phyloP scores from a whole-genome alignment of 371 early-diverging fungal genomes.

The Circinella umbellata region DNA sequence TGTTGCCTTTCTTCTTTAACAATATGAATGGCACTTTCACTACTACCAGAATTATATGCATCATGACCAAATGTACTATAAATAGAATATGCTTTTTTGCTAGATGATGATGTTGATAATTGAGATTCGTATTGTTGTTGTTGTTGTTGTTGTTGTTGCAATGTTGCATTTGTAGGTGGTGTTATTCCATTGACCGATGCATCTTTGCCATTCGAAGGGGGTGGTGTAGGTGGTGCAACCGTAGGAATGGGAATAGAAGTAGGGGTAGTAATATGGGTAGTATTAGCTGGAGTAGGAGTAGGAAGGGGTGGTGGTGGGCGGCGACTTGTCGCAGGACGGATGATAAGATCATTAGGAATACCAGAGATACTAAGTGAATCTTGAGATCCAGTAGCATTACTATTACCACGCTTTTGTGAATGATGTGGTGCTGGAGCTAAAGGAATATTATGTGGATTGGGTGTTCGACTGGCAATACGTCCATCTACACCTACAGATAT shows the following conservation, averaged over 20 bases:
- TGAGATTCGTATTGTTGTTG: neutral
- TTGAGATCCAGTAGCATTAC: neutral
- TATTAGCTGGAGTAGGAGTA: neutral
- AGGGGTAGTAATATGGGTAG: neutral
- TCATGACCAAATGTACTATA: slow-evolving; percentile 46
- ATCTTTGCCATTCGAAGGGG: neutral
- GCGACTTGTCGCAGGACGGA: neutral
- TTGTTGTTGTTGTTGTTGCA: neutral
- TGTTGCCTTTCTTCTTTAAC: slow-evolving; percentile 13
- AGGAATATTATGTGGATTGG: slow-evolving; percentile 28
- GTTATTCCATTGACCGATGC: neutral
- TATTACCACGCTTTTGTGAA: slow-evolving; percentile 10
- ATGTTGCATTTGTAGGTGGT: neutral
- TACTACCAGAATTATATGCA: slow-evolving; percentile 8
- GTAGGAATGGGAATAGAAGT: neutral
- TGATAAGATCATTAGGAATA: slow-evolving; percentile 6
- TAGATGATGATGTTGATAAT: neutral
- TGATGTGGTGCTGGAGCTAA: slow-evolving; percentile 26
- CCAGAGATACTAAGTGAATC: slow-evolving; percentile 2
- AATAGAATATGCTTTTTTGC: slow-evolving; percentile 27
- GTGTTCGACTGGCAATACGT: slow-evolving; percentile 21
- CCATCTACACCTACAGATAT: slow-evolving; percentile 11
- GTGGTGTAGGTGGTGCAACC: neutral
- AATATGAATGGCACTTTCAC: slow-evolving; percentile 12
- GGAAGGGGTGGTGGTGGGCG: slow-evolving; percentile 2